Base-by-base conservation (phyloP, 768 basidiomycete genomes). In the Rubroboletus satanas region DNA sequence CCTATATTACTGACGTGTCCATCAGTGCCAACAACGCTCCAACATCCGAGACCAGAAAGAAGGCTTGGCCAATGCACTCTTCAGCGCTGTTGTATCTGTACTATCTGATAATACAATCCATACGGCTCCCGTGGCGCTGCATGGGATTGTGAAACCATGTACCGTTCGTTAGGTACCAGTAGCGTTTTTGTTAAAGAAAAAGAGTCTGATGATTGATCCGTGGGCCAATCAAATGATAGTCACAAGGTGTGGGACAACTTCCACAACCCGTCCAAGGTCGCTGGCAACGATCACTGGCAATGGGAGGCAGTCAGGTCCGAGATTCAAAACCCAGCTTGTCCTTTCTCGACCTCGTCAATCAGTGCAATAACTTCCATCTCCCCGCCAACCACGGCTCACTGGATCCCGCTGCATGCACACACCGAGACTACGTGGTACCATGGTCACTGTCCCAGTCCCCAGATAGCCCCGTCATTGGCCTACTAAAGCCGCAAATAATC, bases 311-410 rank as follows among this genome's bases (percentile, higher is more conserved):
- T n/a, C 55, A 15, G 21, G 21, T 7, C 17, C 18, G 2, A 21
- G 51, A 37, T 38, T 45, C 54, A 17, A 42, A 17, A 7, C 23
- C 33, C 47, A 55, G 17, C 48, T 36, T 65, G 33, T 77, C 79
- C 18, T 84, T 85, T 61, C 77, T 93, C 26, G 79, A 86, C 26
- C 66, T 93, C 54, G 71, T 93, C 56, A 74, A 83, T 48, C 66
- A 72, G 39, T 91, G 88, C 77, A 83, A 93, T 70, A 94, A 93
- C 69, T 83, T 83, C 51, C 77, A 74, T 36, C 60, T 69, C 55
- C 77, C 63, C 70, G 59, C 54, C 65, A 66, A 55, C 52, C 63
- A 54, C 54, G 56, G 53, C 15, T 62, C 50, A 28, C 47, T 51
- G 18, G 52, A 70, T 47, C 71, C 68, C 17, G 51, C 70, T 5